Evolutionary conservation across 1,284 basidiomycete species (phyloP), one percentile per base, ranked within the genome.

Genomic region (Sanghuangporus sanghuang): DNA sequence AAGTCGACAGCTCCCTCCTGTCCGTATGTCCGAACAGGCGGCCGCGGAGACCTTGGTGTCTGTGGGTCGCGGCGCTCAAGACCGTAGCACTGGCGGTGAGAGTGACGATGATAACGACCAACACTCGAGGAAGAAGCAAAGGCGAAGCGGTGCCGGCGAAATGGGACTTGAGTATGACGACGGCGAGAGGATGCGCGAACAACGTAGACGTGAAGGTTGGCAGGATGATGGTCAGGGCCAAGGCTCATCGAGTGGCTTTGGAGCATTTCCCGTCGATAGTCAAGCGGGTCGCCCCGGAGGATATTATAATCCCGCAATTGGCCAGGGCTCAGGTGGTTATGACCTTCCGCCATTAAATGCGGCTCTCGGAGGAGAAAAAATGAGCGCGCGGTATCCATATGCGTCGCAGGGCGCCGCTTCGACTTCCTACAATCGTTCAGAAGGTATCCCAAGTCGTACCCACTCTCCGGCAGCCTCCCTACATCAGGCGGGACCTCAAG

Each of bases 11-110:
- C 44, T 56, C 6, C 54, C 48, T 38, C 60, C 42, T 27, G 82
- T 81, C 63, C 83, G 87, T 56, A 86, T 92, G 79, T 82, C 87
- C 12, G 90, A 93, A 71, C 90, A 91, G 71, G 90, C 90, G 50
- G 90, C 91, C 5, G 90, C 90, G 12, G 91, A 92, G 74, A 86
- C 90, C 2, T 83, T 93, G 50, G 90, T 92, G 44, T 85, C 87
- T 56, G 89, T 93, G 27, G 88, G 90, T 21, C 83, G 89, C 57
- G 77, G 80, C 62, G 76, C 77, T 23, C 75, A 74, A 18, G 77
- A 76, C 53, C 77, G 75, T 42, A 76, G 77, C 11, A 73, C 74
- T 60, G 79, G 78, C 5, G 85, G 85, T 36, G 86, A 85, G 64
- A 85, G 81, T 65, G 86, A 85, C 50, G 83, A 78, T 23, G 85